Conservation (phyloP, 2,329 filamentous ascomycete species). For the Colletotrichum cordylinicola region DNA sequence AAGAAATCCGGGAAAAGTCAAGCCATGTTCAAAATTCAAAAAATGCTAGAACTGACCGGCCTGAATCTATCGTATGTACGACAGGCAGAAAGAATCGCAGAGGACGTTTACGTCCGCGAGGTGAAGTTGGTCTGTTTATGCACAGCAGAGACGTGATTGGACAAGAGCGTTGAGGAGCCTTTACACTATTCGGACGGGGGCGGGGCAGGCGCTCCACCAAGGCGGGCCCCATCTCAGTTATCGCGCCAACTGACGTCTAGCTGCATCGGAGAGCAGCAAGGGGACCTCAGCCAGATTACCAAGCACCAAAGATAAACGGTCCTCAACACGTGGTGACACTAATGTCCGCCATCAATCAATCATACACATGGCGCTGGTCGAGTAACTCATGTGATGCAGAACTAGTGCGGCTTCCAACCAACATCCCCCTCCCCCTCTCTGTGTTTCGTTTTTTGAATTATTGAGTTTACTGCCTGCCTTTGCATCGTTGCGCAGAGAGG, state of each 20-base stretch:
- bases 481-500: background rate
- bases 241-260: background rate
- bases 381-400: background rate
- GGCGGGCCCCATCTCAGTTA: background rate
- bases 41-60: too few relatives aligned
- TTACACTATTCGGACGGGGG: background rate
- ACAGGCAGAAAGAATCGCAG: background rate
- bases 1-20: background rate
- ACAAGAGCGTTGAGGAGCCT: background rate
- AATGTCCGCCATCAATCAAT: background rate
- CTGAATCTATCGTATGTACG: too few relatives aligned
- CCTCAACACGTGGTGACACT: slow-evolving; percentile 2
- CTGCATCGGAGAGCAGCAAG: background rate
- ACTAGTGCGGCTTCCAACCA: background rate
- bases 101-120: background rate
- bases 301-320: slow-evolving; percentile 1
- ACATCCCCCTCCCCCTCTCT: background rate
- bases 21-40: background rate
- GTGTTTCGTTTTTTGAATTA: background rate
- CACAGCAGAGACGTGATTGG: background rate
- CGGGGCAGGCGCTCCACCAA: background rate
- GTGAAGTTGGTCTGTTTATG: background rate
- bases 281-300: slow-evolving; percentile 3
- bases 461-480: background rate
- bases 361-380: background rate